phyloP scores from a whole-genome alignment of 2,329 filamentous ascomycete species.

The Coniochaeta prunicola region DNA sequence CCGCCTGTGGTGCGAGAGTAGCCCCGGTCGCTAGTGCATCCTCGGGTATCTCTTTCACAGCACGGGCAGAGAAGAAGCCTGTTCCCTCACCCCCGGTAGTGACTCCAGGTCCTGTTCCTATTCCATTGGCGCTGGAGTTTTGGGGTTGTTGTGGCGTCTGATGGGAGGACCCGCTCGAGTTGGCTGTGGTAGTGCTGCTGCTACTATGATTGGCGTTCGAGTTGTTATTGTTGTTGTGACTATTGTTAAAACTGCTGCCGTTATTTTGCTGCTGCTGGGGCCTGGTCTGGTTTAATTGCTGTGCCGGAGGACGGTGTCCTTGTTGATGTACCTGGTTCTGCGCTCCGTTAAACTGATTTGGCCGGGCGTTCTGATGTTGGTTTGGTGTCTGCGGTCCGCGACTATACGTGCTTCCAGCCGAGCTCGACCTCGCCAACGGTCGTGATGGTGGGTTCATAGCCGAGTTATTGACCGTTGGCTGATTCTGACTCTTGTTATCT shows the following conservation, averaged over 20 bases:
- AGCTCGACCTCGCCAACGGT: conserved; percentile 20
- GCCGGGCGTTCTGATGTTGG: conserved; percentile 6
- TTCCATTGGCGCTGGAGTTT: conserved; percentile 3
- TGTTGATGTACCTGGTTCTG: conserved; percentile 8
- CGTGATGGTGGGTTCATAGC: conserved; percentile 31
- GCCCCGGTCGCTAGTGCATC: conserved; percentile 30
- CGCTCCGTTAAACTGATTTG: conserved; percentile 8
- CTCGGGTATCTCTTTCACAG: conserved; percentile 50
- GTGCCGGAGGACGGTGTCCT: conserved; percentile 10
- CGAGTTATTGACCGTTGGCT: conserved; percentile 16
- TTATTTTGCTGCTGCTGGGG: conserved; percentile 1
- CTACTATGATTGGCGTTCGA: conserved; percentile 5
- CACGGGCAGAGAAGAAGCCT: conserved; percentile 66
- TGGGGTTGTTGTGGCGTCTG: conserved; percentile 21
- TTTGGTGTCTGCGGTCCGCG: conserved; percentile 17
- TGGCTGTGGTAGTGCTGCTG: conserved; percentile 2
- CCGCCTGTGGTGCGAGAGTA: conserved; percentile 32
- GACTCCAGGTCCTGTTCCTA: neutral
- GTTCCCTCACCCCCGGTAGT: conserved; percentile 30
- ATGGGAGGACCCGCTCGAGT: conserved; percentile 15
- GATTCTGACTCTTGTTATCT: conserved; percentile 21
- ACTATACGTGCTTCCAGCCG: conserved; percentile 20
- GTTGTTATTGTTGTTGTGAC: conserved; percentile 3
- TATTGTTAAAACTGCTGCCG: conserved; percentile 6
- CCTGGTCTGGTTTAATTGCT: conserved; percentile 15